phyloP scores from a whole-genome alignment of 2,329 filamentous ascomycete genomes.

The Penicillium occitanis region DNA sequence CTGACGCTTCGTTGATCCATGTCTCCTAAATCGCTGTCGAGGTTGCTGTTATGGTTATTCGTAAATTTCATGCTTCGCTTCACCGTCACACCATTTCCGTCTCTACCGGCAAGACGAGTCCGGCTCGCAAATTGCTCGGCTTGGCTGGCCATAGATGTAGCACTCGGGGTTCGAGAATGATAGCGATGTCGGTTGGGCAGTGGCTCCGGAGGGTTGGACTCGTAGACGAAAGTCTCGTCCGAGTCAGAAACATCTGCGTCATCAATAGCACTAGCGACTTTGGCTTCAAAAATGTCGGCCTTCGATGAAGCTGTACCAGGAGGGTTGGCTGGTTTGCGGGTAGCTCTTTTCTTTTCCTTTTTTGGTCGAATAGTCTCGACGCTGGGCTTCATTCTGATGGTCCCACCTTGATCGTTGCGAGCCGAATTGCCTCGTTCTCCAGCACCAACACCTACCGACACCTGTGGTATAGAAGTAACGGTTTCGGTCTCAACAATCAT shows the following conservation, averaged over 20 bases:
- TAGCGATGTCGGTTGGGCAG: conserved; percentile 63
- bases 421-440: conserved; percentile 55
- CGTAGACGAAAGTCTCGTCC: conserved; percentile 98
- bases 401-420: conserved; percentile 67
- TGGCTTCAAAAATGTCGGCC: conserved; percentile 96
- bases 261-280: conserved; percentile 92
- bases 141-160: conserved; percentile 68
- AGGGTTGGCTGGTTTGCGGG: conserved; percentile 62
- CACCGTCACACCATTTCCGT: conserved; percentile 63
- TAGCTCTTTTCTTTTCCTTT: conserved; percentile 82
- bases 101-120: conserved; percentile 67
- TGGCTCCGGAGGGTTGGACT: conserved; percentile 79
- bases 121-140: conserved; percentile 49
- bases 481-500: conserved; percentile 99
- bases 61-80: conserved; percentile 98
- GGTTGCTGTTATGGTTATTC: conserved; percentile 69
- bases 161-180: conserved; percentile 92
- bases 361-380: conserved; percentile 94
- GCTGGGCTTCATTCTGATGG: conserved; percentile 80
- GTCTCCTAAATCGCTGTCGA: conserved; percentile 66
- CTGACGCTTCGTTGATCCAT: conserved; percentile 62
- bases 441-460: conserved; percentile 65
- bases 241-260: conserved; percentile 96
- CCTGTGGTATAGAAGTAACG: conserved; percentile 84
- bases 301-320: conserved; percentile 69